Evolutionary conservation across 2,329 filamentous ascomycete species (phyloP), one percentile per base, ranked within the genome.

Genomic region (Epichloe gansuensis): DNA sequence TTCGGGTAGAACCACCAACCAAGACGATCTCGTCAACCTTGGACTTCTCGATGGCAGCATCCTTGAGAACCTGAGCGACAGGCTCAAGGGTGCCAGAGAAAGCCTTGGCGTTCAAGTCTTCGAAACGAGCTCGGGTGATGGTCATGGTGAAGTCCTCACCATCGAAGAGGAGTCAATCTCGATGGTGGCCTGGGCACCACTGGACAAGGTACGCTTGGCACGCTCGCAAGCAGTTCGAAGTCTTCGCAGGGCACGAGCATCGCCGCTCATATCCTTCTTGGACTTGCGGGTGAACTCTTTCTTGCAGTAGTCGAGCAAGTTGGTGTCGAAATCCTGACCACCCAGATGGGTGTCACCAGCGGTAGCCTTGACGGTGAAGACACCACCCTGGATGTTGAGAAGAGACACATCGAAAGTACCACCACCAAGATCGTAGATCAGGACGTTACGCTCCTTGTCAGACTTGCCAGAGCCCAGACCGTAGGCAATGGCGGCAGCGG

Each of bases 351-450:
- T 96, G 68, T 98, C 91, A 83, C 93, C 93, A 67, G 91, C 91
- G 55, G 93, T 97, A 58, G 91, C 91, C 83, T 94, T 95, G 72
- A 97, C 93, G 60, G 91, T 95, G 82, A 98, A 98, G 67, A 98
- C 93, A 81, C 93, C 93, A 69, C 91, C 91, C 77, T 97, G 90
- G 71, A 98, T 97, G 81, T 95, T 91, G 46, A 98, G 83, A 62
- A 97, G 88, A 59, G 93, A 97, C 31, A 98, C 93, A 96, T 98
- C 93, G 76, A 98, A 98, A 72, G 93, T 98, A 82, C 93, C 93
- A 82, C 93, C 93, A 82, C 93, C 93, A 59, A 98, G 85, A 85
- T 98, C 93, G 81, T 97, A 98, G 79, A 98, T 97, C 63, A 98
- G 82, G 67, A 98, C 91, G 72, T 97, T 95, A 69, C 93, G 89